These are phyloP conservation scores for Calophaca sinica DNA, from an alignment of 306 rosid species.

Conservation along the genomic window DNA sequence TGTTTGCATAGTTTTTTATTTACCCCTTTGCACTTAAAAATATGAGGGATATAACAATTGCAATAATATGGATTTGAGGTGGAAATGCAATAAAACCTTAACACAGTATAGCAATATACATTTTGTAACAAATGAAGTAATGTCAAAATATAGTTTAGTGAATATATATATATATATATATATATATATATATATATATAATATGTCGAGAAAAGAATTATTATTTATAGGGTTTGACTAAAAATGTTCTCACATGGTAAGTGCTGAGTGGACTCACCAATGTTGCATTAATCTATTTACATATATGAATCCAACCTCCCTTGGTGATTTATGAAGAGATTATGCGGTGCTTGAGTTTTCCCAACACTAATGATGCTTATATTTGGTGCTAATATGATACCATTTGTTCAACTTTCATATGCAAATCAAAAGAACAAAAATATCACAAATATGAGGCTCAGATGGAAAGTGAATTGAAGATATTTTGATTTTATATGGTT, in stretches of 20 bases:
- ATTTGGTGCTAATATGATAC: constrained; percentile 8
- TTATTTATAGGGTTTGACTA: constrained; percentile 14
- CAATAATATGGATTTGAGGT: neutral
- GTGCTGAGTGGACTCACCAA: neutral
- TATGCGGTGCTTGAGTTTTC: constrained; percentile 3
- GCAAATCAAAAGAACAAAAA: neutral
- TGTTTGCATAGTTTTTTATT: neutral
- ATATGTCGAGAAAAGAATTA: neutral
- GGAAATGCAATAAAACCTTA: neutral
- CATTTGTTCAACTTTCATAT: neutral
- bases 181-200: too few species aligned
- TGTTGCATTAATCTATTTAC: constrained; percentile 9
- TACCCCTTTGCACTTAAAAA: neutral
- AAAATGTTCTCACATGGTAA: neutral
- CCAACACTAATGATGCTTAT: constrained; percentile 21
- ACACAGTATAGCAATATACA: neutral
- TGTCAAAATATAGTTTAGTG: neutral
- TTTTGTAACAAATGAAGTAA: constrained; percentile 1
- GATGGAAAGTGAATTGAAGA: constrained; percentile 41
- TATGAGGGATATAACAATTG: neutral
- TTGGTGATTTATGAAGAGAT: constrained; percentile 1
- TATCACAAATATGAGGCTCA: constrained; percentile 38
- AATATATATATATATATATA: too few species aligned
- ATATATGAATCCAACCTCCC: neutral
- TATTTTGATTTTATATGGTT: constrained; percentile 36